A percentile compares a stretch with the other conserved stretches of the same genome.
Conservation (phyloP, 228 moss, liverwort and hornwort genomes). For the Sphagnum fallax region DNA sequence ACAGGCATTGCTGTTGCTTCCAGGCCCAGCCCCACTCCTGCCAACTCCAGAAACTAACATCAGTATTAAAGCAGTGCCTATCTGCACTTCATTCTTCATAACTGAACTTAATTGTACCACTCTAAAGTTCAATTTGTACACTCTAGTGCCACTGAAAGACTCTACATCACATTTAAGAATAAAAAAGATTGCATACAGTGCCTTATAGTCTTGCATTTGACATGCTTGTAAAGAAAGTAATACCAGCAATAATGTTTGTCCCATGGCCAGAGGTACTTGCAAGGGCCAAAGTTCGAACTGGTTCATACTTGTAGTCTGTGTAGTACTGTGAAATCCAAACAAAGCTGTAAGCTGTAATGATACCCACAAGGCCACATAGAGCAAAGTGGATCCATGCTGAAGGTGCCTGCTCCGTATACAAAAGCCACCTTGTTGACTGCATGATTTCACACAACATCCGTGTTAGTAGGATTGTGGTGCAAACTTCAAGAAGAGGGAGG, state of each 20-base stretch:
- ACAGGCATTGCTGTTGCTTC: constrained; percentile 50
- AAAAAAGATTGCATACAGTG: too few relatives aligned
- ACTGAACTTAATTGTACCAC: too few relatives aligned
- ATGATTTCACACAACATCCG: not conserved
- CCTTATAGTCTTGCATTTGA: too few relatives aligned
- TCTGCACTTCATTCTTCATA: too few relatives aligned
- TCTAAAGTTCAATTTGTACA: too few relatives aligned
- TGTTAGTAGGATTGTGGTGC: too few relatives aligned
- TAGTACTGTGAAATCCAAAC: constrained; percentile 58
- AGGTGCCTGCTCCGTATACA: constrained; percentile 53
- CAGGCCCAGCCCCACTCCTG: constrained; percentile 37
- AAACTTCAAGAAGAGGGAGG: too few relatives aligned
- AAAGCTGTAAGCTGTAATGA: constrained; percentile 43
- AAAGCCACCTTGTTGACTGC: constrained; percentile 57
- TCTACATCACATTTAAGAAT: too few relatives aligned
- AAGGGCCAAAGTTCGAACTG: constrained; percentile 41
- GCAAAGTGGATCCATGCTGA: constrained; percentile 55
- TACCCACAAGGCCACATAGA: constrained; percentile 48
- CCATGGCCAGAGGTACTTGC: constrained; percentile 55
- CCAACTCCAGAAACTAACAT: not conserved
- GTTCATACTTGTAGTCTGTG: constrained; percentile 59
- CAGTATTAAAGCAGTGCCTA: too few relatives aligned
- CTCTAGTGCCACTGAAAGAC: too few relatives aligned
- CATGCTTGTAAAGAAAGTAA: too few relatives aligned
- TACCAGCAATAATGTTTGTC: constrained; percentile 43